phyloP scores from a whole-genome alignment of 441 rosid genomes.

The Pelargonium myrrhifolium region DNA sequence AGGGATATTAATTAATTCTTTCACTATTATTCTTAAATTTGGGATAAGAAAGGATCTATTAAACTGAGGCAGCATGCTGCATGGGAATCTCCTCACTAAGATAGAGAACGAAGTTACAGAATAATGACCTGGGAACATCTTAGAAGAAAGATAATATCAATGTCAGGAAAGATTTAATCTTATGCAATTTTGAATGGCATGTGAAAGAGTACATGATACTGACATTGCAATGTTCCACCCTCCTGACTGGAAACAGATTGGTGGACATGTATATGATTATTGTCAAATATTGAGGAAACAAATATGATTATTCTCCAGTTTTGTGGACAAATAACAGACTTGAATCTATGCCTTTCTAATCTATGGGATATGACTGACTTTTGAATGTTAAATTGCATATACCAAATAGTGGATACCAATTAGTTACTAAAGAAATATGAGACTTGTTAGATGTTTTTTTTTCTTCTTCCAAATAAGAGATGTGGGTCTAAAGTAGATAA shows the following conservation, averaged over 20 bases:
- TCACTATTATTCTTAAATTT: too few relatives aligned
- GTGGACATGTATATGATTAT: not conserved
- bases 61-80: too few relatives aligned
- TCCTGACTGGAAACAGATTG: not conserved
- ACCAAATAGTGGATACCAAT: not conserved
- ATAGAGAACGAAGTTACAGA: not conserved
- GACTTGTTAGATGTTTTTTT: not conserved
- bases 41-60: too few relatives aligned
- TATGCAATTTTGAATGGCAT: not conserved
- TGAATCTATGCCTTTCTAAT: not conserved
- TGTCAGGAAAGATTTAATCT: not conserved
- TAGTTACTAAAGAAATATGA: not conserved
- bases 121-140: not conserved
- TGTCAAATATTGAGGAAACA: too few relatives aligned
- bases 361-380: not conserved
- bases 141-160: not conserved
- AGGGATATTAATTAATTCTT: too few relatives aligned
- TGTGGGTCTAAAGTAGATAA: constrained; percentile 13
- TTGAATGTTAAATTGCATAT: not conserved
- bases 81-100: not conserved
- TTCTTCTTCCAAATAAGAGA: not conserved
- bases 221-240: not conserved
- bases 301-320: not conserved
- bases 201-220: not conserved
- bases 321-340: not conserved